Base-by-base conservation (phyloP, 2,329 filamentous ascomycete genomes). In the Epichloe glyceriae region DNA sequence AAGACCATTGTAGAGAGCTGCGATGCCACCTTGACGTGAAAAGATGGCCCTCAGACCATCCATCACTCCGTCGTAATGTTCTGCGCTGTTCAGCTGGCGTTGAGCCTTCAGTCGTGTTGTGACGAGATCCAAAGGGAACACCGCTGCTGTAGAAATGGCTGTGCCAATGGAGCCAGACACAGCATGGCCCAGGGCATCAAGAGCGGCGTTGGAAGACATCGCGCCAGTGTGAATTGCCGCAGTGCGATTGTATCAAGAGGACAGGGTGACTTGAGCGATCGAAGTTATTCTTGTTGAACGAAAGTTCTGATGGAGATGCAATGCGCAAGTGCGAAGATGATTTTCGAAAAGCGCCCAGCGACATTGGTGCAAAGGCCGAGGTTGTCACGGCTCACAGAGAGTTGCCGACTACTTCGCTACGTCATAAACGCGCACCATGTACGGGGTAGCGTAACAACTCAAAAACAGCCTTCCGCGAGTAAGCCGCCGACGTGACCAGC, bases 81-180 rank as follows among this genome's bases (percentile, higher is more conserved):
- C 53, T 3, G 58, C 57, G 14, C 67, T 69, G 37, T 67, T 70
- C 15, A 81, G 67, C 57, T 78, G 79, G 40, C 76, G 76, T 68
- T 93, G 87, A 3, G 88, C 85, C 67, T 94, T 88, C 45, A 95
- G 75, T 30, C 88, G 80, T 26, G 88, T 89, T 50, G 88, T 84
- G 55, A 93, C 80, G 42, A 94, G 77, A 60, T 88, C 85, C 52
- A 95, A 76, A 2, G 89, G 90, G 63, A 95, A 94, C 5, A 87
- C 82, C 50, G 82, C 68, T 45, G 88, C 74, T 58, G 90, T 91
- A 11, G 88, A 86, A 53, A 91, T 76, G 15, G 86, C 85, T 0
- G 87, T 85, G 37, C 88, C 88, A 0, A 82, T 71, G 5, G 87
- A 85, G 48, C 89, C 89, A 4, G 88, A 88, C 34, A 87, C 67